phyloP scores from a whole-genome alignment of 163 green algal species.

The Chlorella variabilis region DNA sequence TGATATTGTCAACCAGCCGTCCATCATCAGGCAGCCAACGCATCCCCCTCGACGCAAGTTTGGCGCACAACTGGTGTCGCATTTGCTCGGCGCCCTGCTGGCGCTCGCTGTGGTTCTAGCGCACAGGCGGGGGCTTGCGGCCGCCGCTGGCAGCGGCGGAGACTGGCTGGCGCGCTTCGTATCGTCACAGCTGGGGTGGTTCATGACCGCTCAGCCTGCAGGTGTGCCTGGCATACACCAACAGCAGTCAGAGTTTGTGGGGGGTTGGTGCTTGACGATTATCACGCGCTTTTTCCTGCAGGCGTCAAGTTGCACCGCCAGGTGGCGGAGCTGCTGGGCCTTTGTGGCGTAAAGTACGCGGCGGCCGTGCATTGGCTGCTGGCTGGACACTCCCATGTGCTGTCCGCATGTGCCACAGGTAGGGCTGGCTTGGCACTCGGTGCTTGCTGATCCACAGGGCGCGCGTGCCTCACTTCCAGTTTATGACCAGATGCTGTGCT shows the following conservation, averaged over 20 bases:
- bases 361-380: background rate
- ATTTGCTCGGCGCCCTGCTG: too few species aligned
- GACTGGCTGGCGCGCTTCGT: background rate
- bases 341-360: background rate
- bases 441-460: background rate
- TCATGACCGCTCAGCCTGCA: constrained; percentile 10
- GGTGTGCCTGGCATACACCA: background rate
- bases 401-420: background rate
- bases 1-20: background rate
- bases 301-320: constrained; percentile 47
- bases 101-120: background rate
- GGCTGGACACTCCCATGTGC: background rate
- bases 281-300: too few species aligned
- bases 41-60: too few species aligned
- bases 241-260: too few species aligned
- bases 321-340: constrained; percentile 20
- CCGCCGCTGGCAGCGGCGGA: background rate
- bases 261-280: too few species aligned
- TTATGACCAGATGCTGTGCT: too few species aligned
- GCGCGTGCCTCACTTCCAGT: too few species aligned
- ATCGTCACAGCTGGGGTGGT: constrained; percentile 1
- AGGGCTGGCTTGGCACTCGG: too few species aligned
- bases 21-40: background rate
- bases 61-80: too few species aligned
- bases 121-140: background rate